These are phyloP conservation scores for Mycoemilia scoparia DNA, from an alignment of 192 early-diverging fungal species.

Conservation along the genomic window DNA sequence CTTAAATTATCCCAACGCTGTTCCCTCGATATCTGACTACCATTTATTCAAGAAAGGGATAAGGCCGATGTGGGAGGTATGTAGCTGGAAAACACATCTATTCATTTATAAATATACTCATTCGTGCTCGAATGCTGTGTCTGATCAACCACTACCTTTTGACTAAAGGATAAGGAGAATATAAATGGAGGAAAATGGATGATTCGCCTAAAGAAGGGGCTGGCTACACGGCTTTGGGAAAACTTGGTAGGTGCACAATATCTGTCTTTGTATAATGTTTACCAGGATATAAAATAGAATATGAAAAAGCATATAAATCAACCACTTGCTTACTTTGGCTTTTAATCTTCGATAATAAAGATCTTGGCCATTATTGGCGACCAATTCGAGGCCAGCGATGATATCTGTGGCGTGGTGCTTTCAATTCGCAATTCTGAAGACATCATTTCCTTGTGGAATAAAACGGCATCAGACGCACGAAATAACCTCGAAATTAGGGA, in stretches of 20 bases:
- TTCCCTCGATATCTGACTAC: slow-evolving; percentile 76
- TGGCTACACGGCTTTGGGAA: slow-evolving; percentile 86
- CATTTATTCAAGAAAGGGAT: slow-evolving; percentile 85
- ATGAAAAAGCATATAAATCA: neutral
- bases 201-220: slow-evolving; percentile 76
- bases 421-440: slow-evolving; percentile 86
- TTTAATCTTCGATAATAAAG: no score
- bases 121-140: neutral
- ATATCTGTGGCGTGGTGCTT: slow-evolving; percentile 85
- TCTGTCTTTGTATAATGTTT: slow-evolving; percentile 3
- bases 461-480: slow-evolving; percentile 60
- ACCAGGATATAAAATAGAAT: neutral
- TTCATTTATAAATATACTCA: neutral
- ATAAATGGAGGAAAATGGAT: slow-evolving; percentile 93
- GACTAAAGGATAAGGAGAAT: slow-evolving; percentile 49
- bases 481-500: slow-evolving; percentile 76
- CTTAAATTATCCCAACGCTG: slow-evolving; percentile 61
- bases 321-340: neutral
- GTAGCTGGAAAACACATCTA: slow-evolving; percentile 18
- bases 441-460: slow-evolving; percentile 90
- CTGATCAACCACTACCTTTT: no score
- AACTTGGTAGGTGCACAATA: no score
- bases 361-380: slow-evolving; percentile 79
- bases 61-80: slow-evolving; percentile 96
- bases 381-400: slow-evolving; percentile 70